Base-by-base conservation (phyloP, 1,284 basidiomycete genomes). In the Pseudomicrostroma phylloplanum region DNA sequence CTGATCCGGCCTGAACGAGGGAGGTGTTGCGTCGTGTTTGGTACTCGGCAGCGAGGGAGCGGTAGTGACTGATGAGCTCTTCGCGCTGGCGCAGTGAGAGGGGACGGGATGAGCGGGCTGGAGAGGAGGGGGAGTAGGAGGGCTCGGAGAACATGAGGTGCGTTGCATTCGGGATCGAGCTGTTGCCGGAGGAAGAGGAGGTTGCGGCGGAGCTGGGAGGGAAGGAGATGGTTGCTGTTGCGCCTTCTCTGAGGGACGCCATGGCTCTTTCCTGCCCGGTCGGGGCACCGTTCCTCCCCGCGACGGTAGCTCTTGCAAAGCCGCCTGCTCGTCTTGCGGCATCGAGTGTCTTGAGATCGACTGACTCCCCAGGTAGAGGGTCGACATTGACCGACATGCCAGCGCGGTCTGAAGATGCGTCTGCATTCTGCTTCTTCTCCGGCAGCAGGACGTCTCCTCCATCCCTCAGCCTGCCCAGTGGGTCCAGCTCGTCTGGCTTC, bases 1-100 rank as follows among this genome's bases (percentile, higher is more conserved):
- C 65, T 0, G 55, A 51, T 13, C 71, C 73, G 0, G 79, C 80
- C 30, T 74, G 72, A 30, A 72, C 66, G 49, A 80, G 67, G 6
- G 73, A 76, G 40, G 72, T 71, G 58, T 79, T 70, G 12, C 80
- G 70, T 21, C 73, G 73, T 55, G 61, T 62, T 11, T 74, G 69
- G 39, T 76, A 77, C 48, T 79, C 76, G 42, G 68, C 68, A 2
- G 70, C 69, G 11, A 72, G 58, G 30, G 26, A 7, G 21, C 13
- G 15, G 21, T 21, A 21, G 51, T 54, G 51, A 13, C 21, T 13
- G 51, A 54, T 54, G 51, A 21, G 51, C 17, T 54, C 25, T 26
- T 54, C 51, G 21, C 51, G 51, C 51, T 54, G 21, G 6, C 15
- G 17, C 7, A 13, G 21, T 15, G 51, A 23, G 51, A 26, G 51